Evolutionary conservation across 1,139 yeast genomes (phyloP), one percentile per base, ranked within the genome.

Genomic region (Scheffersomyces titani): DNA sequence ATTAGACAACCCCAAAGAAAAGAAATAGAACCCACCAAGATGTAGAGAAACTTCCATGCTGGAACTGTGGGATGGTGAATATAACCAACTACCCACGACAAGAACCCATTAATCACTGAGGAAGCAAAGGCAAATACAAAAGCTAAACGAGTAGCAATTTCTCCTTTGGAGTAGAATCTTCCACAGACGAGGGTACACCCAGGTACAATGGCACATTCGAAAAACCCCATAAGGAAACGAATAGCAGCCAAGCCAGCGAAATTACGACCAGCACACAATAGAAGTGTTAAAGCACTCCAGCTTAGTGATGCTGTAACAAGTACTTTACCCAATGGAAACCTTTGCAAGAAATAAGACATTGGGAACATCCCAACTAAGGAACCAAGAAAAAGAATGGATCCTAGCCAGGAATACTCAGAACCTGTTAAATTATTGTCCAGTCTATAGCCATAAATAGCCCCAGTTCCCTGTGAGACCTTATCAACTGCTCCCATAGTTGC

Each of bases 381-480:
- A 20, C 86, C 86, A 53, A 83, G 68, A 62, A 75, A 82, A 51
- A 82, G 67, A 52, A 78, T 70, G 1, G 84, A 72, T 5, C 82
- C 76, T 7, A 77, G 62, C 86, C 86, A 82, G 44, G 81, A 70
- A 62, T 80, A 83, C 57, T 78, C 73, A 53, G 71, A 72, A n/a
- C 80, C 80, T 1, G 57, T 61, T 56, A 82, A 66, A 51, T 76
- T 54, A 21, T 67, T 63, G 53, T 78, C 84, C 9, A 62, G 65
- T 47, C 63, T 64, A 30, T 82, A 60, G 19, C 82, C 83, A 64
- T 80, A 75, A 54, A 81, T 70, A 5, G 84, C 78, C 24, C 84
- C 81, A 51, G 76, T 74, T 52, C 78, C 68, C 51, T 75, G 62
- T 19, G 79, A 70, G 6, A 74, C 77, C 61, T 80, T 80, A 61